Conservation (phyloP, 2,329 filamentous ascomycete genomes). For the Aspergillus piperis region DNA sequence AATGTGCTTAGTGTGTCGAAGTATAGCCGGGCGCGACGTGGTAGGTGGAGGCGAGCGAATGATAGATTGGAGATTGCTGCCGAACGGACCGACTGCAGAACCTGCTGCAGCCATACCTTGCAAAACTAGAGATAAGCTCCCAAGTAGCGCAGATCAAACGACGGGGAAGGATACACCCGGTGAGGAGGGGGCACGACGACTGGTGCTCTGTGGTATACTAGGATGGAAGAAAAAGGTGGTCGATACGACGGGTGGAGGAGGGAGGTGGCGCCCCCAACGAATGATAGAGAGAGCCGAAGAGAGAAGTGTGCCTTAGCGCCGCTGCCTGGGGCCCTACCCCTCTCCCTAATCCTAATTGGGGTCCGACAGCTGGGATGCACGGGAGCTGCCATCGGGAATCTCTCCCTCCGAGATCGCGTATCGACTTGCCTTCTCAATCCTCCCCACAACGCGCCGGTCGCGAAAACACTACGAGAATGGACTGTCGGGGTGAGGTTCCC, state of each 20-base stretch:
- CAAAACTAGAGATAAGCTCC: neutral
- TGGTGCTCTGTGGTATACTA: neutral
- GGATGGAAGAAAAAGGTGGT: neutral
- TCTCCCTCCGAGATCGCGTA: neutral
- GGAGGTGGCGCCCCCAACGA: neutral
- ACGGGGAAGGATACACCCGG: neutral
- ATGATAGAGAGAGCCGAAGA: neutral
- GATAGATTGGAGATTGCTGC: too few relatives aligned
- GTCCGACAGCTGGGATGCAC: neutral
- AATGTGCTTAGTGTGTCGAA: neutral
- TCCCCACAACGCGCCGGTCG: too few relatives aligned
- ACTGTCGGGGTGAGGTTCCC: neutral
- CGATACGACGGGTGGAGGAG: neutral
- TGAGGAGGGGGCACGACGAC: too few relatives aligned
- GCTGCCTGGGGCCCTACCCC: neutral
- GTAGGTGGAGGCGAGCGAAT: neutral
- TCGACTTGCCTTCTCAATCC: neutral
- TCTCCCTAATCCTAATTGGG: neutral
- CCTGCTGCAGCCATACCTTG: neutral
- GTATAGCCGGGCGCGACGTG: neutral
- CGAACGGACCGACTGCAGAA: neutral
- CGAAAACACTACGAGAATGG: neutral
- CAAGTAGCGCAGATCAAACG: neutral
- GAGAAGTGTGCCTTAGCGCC: neutral
- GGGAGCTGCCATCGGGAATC: neutral